phyloP scores from a whole-genome alignment of 345 rosid species.

The Syzygium aqueum region DNA sequence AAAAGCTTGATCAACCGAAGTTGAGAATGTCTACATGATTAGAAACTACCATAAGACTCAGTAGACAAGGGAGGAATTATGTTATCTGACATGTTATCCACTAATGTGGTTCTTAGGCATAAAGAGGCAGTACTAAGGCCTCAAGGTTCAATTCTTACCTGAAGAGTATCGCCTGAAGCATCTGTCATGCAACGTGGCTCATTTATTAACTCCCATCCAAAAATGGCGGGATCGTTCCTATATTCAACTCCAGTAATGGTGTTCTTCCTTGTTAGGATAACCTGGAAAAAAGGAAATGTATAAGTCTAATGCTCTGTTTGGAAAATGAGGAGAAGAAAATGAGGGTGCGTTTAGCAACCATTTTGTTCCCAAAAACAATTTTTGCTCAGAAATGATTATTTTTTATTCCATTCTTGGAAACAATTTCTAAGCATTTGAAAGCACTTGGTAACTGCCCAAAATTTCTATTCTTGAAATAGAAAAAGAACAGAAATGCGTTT shows the following conservation, averaged over 20 bases:
- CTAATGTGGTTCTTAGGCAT: neutral
- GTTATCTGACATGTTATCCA: neutral
- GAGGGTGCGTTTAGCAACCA: too few relatives aligned
- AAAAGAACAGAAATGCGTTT: too few relatives aligned
- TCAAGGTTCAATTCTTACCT: slow-evolving; percentile 35
- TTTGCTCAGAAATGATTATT: too few relatives aligned
- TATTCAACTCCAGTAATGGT: slow-evolving; percentile 81
- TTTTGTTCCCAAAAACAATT: too few relatives aligned
- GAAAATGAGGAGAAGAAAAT: neutral
- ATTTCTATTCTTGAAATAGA: too few relatives aligned
- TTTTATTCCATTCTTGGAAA: too few relatives aligned
- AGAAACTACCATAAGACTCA: neutral
- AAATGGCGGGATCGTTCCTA: slow-evolving; percentile 82
- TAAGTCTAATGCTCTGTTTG: neutral
- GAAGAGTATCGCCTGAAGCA: slow-evolving; percentile 86
- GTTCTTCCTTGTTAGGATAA: slow-evolving; percentile 76
- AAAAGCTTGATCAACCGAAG: neutral
- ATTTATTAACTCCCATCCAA: slow-evolving; percentile 93
- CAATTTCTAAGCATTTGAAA: too few relatives aligned
- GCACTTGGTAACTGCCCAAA: too few relatives aligned
- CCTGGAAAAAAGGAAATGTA: slow-evolving; percentile 24
- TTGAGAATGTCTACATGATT: neutral
- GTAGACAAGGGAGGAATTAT: neutral
- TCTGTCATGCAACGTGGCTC: slow-evolving; percentile 94
- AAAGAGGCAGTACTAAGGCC: neutral